These are phyloP conservation scores for Nidularia sp. DNA, from an alignment of 768 basidiomycete genomes.

Conservation along the genomic window DNA sequence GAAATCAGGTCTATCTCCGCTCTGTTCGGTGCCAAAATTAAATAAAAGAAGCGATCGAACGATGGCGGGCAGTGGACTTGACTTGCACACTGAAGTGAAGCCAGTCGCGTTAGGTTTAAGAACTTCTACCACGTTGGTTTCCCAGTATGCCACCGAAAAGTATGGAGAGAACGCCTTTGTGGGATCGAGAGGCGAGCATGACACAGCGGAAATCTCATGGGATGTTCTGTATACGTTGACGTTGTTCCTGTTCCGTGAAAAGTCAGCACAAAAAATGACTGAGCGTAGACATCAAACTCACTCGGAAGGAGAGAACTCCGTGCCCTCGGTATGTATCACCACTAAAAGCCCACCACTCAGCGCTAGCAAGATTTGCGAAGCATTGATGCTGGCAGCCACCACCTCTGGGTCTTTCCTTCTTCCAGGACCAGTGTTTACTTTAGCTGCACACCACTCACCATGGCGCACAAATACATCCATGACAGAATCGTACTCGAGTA, in stretches of 20 bases:
- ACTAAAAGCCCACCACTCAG: conserved; percentile 48
- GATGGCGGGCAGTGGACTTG: conserved; percentile 31
- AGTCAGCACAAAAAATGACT: not conserved
- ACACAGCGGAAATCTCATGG: conserved; percentile 66
- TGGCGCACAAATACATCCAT: conserved; percentile 36
- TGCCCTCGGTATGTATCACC: conserved; percentile 42
- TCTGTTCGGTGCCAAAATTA: conserved; percentile 50
- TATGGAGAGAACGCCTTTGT: conserved; percentile 38
- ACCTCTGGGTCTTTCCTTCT: conserved; percentile 32
- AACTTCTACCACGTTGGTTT: conserved; percentile 57
- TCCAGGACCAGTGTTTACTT: conserved; percentile 9
- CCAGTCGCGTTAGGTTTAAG: conserved; percentile 23
- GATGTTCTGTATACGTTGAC: not conserved
- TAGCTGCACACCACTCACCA: conserved; percentile 31
- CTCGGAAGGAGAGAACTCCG: conserved; percentile 25
- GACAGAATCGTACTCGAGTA: conserved; percentile 52
- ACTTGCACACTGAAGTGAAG: conserved; percentile 28
- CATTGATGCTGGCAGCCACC: conserved; percentile 66
- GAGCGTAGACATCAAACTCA: conserved; percentile 13
- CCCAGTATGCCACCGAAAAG: conserved; percentile 76
- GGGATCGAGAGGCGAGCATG: conserved; percentile 53
- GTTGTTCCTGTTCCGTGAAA: not conserved
- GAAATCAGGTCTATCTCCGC: conserved; percentile 25
- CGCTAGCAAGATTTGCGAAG: conserved; percentile 64
- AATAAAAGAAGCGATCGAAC: conserved; percentile 47